phyloP scores from a whole-genome alignment of 495 filamentous ascomycete genomes.

The Neurospora discreta region DNA sequence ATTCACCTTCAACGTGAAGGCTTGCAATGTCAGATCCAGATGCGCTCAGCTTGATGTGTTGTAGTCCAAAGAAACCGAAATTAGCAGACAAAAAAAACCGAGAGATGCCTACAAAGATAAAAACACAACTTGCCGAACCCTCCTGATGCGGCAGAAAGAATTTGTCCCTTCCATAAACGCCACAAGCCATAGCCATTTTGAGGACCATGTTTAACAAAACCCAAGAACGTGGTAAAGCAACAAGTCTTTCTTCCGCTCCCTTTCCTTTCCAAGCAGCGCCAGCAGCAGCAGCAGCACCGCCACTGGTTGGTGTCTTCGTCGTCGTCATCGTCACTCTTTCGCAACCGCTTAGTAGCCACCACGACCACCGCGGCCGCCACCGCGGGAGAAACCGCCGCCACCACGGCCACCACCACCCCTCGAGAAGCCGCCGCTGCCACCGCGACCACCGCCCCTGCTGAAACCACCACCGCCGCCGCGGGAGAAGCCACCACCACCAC shows the following conservation, averaged over 20 bases:
- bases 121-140: not conserved
- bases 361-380: conserved; percentile 12
- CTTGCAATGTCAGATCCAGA: not conserved
- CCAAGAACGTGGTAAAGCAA: not conserved
- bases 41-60: not conserved
- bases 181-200: not conserved
- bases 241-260: not conserved
- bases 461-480: conserved; percentile 31
- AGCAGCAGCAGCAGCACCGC: not conserved
- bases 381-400: conserved; percentile 10
- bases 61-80: not conserved
- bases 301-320: not conserved
- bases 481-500: conserved; percentile 24
- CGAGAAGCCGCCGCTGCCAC: conserved; percentile 9
- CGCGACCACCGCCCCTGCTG: conserved; percentile 9
- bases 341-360: conserved; percentile 6
- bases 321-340: not conserved
- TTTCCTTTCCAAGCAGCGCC: not conserved
- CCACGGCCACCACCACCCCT: conserved; percentile 18
- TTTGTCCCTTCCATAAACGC: not conserved
- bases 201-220: not conserved
- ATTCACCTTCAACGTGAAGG: not conserved
- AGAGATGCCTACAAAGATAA: not conserved
- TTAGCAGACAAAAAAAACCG: not conserved
- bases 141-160: not conserved